Percentiles rank a stretch among this genome's conserved stretches.
These are phyloP conservation scores for Helichrysum umbraculigerum DNA, from an alignment of 129 eudicot species.

Conservation along the genomic window DNA sequence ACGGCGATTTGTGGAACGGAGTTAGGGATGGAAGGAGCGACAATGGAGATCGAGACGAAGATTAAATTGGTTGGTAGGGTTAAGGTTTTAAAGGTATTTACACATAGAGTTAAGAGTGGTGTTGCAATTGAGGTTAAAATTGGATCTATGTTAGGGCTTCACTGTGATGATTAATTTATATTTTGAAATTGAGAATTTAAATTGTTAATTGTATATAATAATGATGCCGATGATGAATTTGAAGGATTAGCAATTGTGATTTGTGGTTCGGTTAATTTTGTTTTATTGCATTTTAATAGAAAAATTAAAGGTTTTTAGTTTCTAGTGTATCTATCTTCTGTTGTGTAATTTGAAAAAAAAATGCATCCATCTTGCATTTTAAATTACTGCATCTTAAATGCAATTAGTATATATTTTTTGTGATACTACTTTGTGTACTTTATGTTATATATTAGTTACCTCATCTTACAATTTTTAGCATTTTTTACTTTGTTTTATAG, in stretches of 20 bases:
- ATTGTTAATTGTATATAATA: conserved; percentile 35
- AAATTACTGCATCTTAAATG: too few relatives aligned
- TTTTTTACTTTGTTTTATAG: too few relatives aligned
- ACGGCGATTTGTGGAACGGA: conserved; percentile 25
- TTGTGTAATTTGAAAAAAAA: too few relatives aligned
- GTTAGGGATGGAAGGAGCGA: conserved; percentile 36
- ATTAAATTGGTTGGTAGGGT: conserved; percentile 92
- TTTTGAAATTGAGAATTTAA: background rate
- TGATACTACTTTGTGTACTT: too few relatives aligned
- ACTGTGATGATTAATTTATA: conserved; percentile 44
- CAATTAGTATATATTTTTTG: too few relatives aligned
- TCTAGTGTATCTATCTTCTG: too few relatives aligned
- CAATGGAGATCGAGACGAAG: conserved; percentile 85
- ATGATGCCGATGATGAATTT: conserved; percentile 10
- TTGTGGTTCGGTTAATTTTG: background rate
- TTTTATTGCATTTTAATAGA: background rate
- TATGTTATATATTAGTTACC: too few relatives aligned
- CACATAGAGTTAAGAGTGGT: conserved; percentile 85
- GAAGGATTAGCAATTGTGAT: conserved; percentile 1
- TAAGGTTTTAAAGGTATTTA: conserved; percentile 80
- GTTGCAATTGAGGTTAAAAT: conserved; percentile 65
- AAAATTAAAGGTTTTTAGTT: too few relatives aligned
- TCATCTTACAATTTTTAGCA: too few relatives aligned
- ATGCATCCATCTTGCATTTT: too few relatives aligned
- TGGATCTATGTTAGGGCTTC: conserved; percentile 77